Evolutionary conservation across 169 alveolate species (phyloP), one percentile per base, ranked within the genome.

Genomic region (Plasmodium reichenowi): DNA sequence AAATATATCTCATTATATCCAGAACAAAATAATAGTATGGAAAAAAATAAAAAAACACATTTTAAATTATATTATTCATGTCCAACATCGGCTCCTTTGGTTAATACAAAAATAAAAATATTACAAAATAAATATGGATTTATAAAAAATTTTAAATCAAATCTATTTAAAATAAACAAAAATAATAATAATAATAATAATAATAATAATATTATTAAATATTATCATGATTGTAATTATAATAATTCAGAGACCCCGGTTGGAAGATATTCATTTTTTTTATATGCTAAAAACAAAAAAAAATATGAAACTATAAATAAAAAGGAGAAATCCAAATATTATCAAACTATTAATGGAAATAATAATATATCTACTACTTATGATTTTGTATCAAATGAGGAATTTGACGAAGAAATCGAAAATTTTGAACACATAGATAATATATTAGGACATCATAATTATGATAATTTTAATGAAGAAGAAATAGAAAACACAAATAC

Each of bases 61-160:
- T 83, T 68, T 24, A 83, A 68, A 58, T 24, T 83, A 32, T 68
- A 56, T 78, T 78, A 47, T 43, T 58, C 54, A 5, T 38, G 20
- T 47, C 43, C 15, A 47, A 32, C 10, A n/a, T 38, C 43, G 2
- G 12, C 13, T 15, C 10, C 0, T 38, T 5, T 38, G 47, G 9
- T 38, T 38, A 38, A 38, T 38, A 38, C 10, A 38, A 38, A 38
- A 38, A 38, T 1, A 7, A 38, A 38, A 5, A 38, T 38, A 6
- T 15, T 15, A 13, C 32, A n/a, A 1, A 32, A 22, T 47, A 20
- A 56, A 17, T 20, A n/a, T 7, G 8, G 0, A 8, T 20, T 20
- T 8, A 26, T 17, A 38, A 62, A 13, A 20, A 56, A 52, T 5
- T n/a, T 6, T 17, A 56, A 56, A 56, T 13, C 15, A 3, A 56